Conservation (phyloP, 2,329 filamentous ascomycete genomes). For the Sordariomycetes sp. region DNA sequence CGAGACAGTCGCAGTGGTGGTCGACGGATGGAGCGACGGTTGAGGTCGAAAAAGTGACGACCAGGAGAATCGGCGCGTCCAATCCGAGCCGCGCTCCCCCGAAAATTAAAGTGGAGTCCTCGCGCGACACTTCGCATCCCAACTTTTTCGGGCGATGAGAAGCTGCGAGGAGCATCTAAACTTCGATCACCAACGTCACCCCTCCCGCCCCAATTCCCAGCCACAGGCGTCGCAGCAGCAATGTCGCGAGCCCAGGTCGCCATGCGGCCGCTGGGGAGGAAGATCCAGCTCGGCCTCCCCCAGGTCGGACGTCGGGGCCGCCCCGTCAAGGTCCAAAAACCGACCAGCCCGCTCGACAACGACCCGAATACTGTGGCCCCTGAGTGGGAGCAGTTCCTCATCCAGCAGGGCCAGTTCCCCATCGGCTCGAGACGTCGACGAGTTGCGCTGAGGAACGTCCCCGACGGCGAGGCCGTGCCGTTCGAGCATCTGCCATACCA, state of each 20-base stretch:
- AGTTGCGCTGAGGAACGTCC: slow-evolving; percentile 52
- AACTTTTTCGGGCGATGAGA: too few relatives aligned
- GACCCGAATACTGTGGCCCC: slow-evolving; percentile 62
- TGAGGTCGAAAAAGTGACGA: background rate
- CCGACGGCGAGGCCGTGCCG: slow-evolving; percentile 51
- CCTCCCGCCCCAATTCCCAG: slow-evolving; percentile 3
- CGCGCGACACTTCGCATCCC: background rate
- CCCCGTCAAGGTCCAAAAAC: slow-evolving; percentile 6
- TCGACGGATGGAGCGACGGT: background rate
- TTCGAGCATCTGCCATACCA: slow-evolving; percentile 95
- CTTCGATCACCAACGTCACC: background rate
- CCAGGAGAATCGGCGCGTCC: background rate
- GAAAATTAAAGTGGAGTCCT: slow-evolving; percentile 18
- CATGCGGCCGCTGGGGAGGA: slow-evolving; percentile 45
- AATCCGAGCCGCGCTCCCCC: slow-evolving; percentile 10
- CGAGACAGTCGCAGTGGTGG: background rate
- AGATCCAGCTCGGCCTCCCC: slow-evolving; percentile 25
- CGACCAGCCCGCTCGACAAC: slow-evolving; percentile 25
- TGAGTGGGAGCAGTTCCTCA: slow-evolving; percentile 51
- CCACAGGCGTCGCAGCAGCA: slow-evolving; percentile 8
- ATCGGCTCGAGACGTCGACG: slow-evolving; percentile 81
- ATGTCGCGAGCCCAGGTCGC: slow-evolving; percentile 55
- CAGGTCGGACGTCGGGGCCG: slow-evolving; percentile 17
- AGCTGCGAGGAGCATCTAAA: background rate
- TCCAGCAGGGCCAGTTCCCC: slow-evolving; percentile 60